Conservation (phyloP, 2,329 filamentous ascomycete genomes). For the Didymosphaeria variabile region DNA sequence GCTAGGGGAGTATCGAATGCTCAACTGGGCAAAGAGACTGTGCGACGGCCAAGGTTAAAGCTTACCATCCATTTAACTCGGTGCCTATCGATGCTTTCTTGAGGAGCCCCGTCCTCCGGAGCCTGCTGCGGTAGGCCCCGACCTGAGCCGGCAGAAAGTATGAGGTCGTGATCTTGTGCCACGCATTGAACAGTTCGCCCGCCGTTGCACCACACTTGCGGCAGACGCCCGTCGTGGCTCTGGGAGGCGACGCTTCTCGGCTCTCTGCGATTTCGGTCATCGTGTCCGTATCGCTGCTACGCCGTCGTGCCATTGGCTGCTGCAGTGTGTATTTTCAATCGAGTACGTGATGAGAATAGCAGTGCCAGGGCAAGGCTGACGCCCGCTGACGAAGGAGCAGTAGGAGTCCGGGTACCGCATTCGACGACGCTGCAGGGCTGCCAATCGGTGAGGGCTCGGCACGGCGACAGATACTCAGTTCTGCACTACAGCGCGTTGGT, state of each 20-base stretch:
- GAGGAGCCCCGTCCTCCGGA: slow-evolving; percentile 35
- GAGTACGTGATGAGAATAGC: slow-evolving; percentile 9
- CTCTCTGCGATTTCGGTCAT: slow-evolving; percentile 21
- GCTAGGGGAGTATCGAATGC: slow-evolving; percentile 39
- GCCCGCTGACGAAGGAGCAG: slow-evolving; percentile 10
- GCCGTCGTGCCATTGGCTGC: background rate
- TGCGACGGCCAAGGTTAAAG: slow-evolving; percentile 31
- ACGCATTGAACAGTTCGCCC: slow-evolving; percentile 51
- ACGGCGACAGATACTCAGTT: background rate
- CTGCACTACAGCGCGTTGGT: slow-evolving; percentile 5
- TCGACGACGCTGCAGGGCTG: background rate
- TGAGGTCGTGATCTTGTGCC: slow-evolving; percentile 43
- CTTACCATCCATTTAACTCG: slow-evolving; percentile 51
- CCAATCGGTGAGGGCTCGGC: slow-evolving; percentile 13
- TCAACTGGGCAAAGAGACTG: slow-evolving; percentile 38
- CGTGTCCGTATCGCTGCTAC: background rate
- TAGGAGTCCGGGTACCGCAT: background rate
- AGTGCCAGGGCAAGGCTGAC: slow-evolving; percentile 9
- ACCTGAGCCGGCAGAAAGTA: slow-evolving; percentile 48
- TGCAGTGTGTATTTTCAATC: background rate
- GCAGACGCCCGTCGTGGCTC: slow-evolving; percentile 39
- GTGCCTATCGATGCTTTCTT: slow-evolving; percentile 41
- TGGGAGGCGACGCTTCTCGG: slow-evolving; percentile 26
- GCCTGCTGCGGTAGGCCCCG: slow-evolving; percentile 43
- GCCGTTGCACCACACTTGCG: slow-evolving; percentile 30